These are phyloP conservation scores for Ramalina intermedia DNA, from an alignment of 495 filamentous ascomycete genomes.

Conservation along the genomic window DNA sequence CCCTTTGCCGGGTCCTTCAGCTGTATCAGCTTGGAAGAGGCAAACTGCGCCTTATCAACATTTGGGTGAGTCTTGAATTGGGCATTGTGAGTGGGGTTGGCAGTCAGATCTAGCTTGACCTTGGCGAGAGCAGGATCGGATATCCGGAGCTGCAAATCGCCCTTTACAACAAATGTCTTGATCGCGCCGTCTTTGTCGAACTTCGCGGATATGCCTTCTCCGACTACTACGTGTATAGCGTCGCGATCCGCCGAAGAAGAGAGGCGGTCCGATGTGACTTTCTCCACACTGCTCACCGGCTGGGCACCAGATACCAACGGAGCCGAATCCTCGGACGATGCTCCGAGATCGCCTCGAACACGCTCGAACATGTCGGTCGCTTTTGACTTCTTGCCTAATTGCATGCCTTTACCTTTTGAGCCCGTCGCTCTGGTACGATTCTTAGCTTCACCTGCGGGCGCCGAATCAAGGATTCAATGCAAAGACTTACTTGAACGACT, in stretches of 20 bases:
- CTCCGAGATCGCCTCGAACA: conserved; percentile 73
- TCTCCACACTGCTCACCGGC: conserved; percentile 38
- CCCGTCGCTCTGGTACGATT: conserved; percentile 37
- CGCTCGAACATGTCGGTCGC: conserved; percentile 91
- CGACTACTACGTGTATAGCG: conserved; percentile 71
- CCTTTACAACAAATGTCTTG: conserved; percentile 74
- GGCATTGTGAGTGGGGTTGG: conserved; percentile 59
- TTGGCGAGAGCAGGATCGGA: conserved; percentile 76
- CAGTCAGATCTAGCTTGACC: conserved; percentile 64
- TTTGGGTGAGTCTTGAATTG: conserved; percentile 92
- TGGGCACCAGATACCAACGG: conserved; percentile 61
- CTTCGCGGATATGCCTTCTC: conserved; percentile 75
- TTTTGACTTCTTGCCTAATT: conserved; percentile 95
- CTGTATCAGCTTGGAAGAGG: conserved; percentile 62
- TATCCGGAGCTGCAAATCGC: conserved; percentile 79
- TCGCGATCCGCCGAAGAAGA: conserved; percentile 59
- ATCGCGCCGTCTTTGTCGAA: conserved; percentile 72
- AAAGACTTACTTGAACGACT: conserved; percentile 54
- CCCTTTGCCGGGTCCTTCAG: conserved; percentile 69
- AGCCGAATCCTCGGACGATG: conserved; percentile 59
- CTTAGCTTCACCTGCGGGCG: conserved; percentile 7
- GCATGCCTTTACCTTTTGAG: conserved; percentile 91
- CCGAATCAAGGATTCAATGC: too few relatives aligned
- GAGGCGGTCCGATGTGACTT: conserved; percentile 40
- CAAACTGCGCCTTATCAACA: conserved; percentile 77